Conservation (phyloP, 2,329 filamentous ascomycete genomes). For the Aspergillus aculeatinus region DNA sequence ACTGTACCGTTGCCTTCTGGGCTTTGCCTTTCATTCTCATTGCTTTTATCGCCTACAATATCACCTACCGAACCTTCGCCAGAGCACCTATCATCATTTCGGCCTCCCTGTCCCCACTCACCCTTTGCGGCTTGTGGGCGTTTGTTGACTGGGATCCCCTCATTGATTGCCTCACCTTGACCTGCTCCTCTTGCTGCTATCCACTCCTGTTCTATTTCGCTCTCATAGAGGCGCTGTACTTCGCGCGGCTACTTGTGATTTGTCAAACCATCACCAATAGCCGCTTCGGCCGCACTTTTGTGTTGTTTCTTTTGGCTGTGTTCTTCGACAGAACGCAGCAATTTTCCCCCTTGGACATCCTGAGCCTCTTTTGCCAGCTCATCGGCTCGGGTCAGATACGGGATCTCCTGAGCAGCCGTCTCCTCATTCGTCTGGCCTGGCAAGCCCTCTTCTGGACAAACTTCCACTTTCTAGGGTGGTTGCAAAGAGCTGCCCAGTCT, state of each 20-base stretch:
- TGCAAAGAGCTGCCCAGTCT: neutral
- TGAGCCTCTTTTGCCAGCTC: neutral
- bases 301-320: neutral
- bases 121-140: too few relatives aligned
- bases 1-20: too few relatives aligned
- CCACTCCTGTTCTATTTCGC: neutral
- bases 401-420: neutral
- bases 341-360: neutral
- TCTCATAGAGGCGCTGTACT: neutral
- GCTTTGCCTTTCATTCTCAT: too few relatives aligned
- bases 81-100: neutral
- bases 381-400: neutral
- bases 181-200: neutral
- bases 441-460: neutral
- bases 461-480: neutral
- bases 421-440: neutral
- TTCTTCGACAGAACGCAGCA: neutral
- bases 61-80: too few relatives aligned
- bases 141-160: too few relatives aligned
- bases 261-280: neutral
- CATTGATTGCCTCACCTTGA: neutral
- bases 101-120: neutral
- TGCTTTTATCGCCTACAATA: too few relatives aligned
- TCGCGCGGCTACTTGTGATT: neutral
- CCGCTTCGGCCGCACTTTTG: neutral